Evolutionary conservation across 2,329 filamentous ascomycete genomes (phyloP).

Genomic region (Mycosphaerella arachidis): DNA sequence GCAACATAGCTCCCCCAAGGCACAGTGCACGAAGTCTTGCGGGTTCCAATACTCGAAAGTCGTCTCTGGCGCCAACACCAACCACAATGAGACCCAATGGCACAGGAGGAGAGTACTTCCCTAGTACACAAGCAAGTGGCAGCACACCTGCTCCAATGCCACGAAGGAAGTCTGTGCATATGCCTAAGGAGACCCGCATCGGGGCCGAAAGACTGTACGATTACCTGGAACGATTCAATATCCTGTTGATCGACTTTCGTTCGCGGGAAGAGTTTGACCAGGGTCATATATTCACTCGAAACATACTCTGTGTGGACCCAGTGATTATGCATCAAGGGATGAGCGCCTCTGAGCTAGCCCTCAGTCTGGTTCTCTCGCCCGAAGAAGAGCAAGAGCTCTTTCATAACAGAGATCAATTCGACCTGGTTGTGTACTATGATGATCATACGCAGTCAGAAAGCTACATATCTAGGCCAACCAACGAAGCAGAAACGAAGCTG

Average conservation of each 20-base stretch:
- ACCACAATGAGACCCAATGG: constrained; percentile 38
- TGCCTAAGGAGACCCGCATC: constrained; percentile 57
- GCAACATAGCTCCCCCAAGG: constrained; percentile 60
- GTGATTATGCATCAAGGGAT: constrained; percentile 65
- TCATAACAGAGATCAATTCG: constrained; percentile 67
- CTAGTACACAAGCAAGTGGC: constrained; percentile 23
- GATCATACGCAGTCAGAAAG: constrained; percentile 56
- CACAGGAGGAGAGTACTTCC: constrained; percentile 41
- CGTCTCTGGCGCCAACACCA: constrained; percentile 41
- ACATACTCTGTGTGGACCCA: constrained; percentile 86
- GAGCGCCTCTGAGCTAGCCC: constrained; percentile 60
- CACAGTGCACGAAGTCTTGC: constrained; percentile 62
- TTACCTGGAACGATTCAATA: constrained; percentile 61
- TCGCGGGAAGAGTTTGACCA: constrained; percentile 74
- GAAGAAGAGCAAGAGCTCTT: constrained; percentile 73
- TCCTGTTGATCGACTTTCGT: constrained; percentile 83
- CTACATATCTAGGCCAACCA: constrained; percentile 50
- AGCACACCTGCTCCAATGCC: constrained; percentile 15
- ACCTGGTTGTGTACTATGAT: constrained; percentile 89
- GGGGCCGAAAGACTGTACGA: constrained; percentile 66
- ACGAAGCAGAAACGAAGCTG: constrained; percentile 49
- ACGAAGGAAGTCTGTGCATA: constrained; percentile 43
- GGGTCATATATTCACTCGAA: constrained; percentile 80
- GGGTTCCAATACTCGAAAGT: constrained; percentile 47
- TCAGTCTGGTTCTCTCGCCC: constrained; percentile 67